Base-by-base conservation (phyloP, 1,139 yeast genomes). In the Tardiomyces digboiensis region DNA sequence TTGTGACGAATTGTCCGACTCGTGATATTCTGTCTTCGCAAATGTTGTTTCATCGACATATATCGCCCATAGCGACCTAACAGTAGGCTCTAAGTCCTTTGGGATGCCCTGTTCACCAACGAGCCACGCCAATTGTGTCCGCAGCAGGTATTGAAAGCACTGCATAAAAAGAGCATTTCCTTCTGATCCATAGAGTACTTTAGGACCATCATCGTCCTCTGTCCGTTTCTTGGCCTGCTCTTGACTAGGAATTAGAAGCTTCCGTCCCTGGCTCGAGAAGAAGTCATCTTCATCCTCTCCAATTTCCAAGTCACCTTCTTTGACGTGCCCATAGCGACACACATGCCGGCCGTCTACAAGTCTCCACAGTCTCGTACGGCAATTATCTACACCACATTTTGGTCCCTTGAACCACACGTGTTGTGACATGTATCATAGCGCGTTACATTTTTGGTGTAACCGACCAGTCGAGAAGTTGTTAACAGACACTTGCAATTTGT, bases 241-340 rank as follows among this genome's bases (percentile, higher is more conserved):
- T 52, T 36, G 52, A 39, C 46, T 49, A 45, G 47, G 59, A 42
- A 49, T 56, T 52, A 8, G 62, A 51, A 49, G 56, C 58, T 49
- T 42, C 36, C 55, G 44, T 21, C 50, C 50, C 23, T 40, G 50
- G 29, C 45, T 41, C 19, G 29, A 38, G 29, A 41, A 36, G 36
- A 38, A 43, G 33, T 42, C 46, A 40, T 42, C 19, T 16, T 21
- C 39, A 26, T 84, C 95, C 55, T 83, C 89, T 51, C 82, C 82
- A 53, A 77, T 71, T 60, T 87, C 95, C 29, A 84, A 62, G 50
- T 81, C 84, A 38, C 91, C 89, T 51, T 82, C 91, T 62, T 77
- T 76, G 13, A 88, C 87, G 65, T 91, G 98, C 1, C 97, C 97
- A 57, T 75, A 82, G 57, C 85, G 89, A 60, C 98, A 91, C 19